Base-by-base conservation (phyloP, 352 stramenopile genomes). In the Phytophthora podocarpi region DNA sequence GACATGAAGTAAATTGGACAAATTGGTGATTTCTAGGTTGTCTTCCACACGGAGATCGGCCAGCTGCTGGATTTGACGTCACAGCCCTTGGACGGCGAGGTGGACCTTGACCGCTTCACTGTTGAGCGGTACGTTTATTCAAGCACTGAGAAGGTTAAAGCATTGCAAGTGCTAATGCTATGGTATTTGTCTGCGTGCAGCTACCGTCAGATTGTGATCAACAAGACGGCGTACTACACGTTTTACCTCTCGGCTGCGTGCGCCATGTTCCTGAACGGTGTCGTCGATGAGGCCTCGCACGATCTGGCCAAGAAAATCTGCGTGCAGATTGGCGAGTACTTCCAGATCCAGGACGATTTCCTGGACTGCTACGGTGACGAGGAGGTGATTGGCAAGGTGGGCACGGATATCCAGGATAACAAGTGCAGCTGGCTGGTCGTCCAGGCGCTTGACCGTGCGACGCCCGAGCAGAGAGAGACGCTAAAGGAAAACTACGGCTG, bases 201-300 rank as follows among this genome's bases (percentile, higher is more conserved):
- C 24, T 91, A 95, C 70, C 80, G 72, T 45, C 72, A 93, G 64
- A 99, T 99, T 67, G 98, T 99, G 47, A 90, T 96, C 20, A 99
- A 99, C 85, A 99, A 99, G 82, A 99, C 98, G 5, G 93, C 96
- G 27, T 99, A 98, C 80, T 99, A 99, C 76, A 98, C 94, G 51
- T 99, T 99, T 79, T 99, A 99, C 81, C 82, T 99, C 26, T 97
- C 93, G 26, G 82, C 93, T 58, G 91, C 94, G 27, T 91, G 93
- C 59, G 96, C 92, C 49, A 97, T 99, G 91, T 68, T 88, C 36
- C 67, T 92, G 46, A 82, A 74, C 62, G 93, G 94, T 21, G 86
- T 98, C 32, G 81, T 71, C 11, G 80, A 97, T 37, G 68, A 89
- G 7, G 50, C 70, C 16, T 90, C 76, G 7, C 95, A 96, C 64